Evolutionary conservation across 2,329 filamentous ascomycete genomes (phyloP).

Genomic region (Pseudogymnoascus destructans): DNA sequence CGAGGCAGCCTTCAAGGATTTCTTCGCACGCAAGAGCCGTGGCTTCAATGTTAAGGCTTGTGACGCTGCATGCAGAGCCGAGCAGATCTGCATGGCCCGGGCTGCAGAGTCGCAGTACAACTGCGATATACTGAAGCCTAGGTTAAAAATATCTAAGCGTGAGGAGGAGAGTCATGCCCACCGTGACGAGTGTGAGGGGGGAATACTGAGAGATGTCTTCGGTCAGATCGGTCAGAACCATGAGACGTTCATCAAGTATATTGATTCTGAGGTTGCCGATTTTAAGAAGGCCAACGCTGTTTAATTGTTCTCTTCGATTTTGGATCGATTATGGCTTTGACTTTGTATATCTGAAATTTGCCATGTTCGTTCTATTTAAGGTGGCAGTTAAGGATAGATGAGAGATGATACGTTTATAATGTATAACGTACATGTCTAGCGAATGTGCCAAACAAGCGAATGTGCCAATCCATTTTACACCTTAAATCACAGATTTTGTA

Average conservation of each 20-base stretch:
- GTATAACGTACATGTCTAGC: too few relatives aligned
- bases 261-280: background rate
- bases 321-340: background rate
- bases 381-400: background rate
- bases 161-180: constrained; percentile 13
- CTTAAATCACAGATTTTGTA: too few relatives aligned
- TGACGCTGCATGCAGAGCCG: constrained; percentile 30
- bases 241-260: background rate
- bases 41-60: constrained; percentile 32
- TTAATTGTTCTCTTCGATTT: background rate
- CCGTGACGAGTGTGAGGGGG: constrained; percentile 12
- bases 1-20: constrained; percentile 33
- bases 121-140: constrained; percentile 31
- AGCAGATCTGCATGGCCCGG: constrained; percentile 40
- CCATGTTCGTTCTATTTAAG: background rate
- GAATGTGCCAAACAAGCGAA: too few relatives aligned
- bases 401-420: background rate
- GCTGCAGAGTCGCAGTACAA: constrained; percentile 40
- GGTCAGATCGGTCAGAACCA: background rate
- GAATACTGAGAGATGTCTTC: constrained; percentile 9
- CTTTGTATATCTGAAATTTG: background rate
- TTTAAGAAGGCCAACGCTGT: background rate
- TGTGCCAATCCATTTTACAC: too few relatives aligned
- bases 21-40: constrained; percentile 35
- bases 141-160: constrained; percentile 27